Conservation (phyloP, 345 rosid genomes). For the Rhodamnia argentea region DNA sequence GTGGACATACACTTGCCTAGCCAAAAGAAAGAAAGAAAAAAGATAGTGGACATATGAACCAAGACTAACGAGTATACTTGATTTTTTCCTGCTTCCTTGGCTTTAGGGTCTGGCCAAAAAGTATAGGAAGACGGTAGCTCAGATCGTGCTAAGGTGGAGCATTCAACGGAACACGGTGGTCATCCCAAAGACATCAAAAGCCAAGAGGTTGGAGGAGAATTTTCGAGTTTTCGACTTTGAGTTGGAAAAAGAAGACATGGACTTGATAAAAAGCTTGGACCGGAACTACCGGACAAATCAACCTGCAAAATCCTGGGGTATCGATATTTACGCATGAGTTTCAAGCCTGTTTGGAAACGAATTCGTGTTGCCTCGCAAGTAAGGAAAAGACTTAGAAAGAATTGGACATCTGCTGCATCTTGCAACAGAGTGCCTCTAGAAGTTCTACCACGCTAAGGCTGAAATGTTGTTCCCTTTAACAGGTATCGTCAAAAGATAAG, state of each 20-base stretch:
- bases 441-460: not conserved
- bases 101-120: conserved; percentile 62
- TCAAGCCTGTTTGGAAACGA: not conserved
- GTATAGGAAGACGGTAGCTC: conserved; percentile 65
- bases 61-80: not conserved
- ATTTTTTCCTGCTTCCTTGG: not conserved
- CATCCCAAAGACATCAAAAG: conserved; percentile 70
- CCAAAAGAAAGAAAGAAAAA: not conserved
- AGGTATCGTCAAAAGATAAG: not conserved
- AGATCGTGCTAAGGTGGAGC: conserved; percentile 70
- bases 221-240: conserved; percentile 53
- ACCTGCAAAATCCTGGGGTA: conserved; percentile 76
- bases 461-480: not conserved
- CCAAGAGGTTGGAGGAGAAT: conserved; percentile 58
- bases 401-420: not conserved
- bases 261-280: conserved; percentile 39
- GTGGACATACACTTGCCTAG: not conserved
- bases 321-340: conserved; percentile 54
- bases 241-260: conserved; percentile 67
- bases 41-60: not conserved
- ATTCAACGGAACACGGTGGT: conserved; percentile 64
- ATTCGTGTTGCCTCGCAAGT: not conserved
- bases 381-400: not conserved
- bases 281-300: conserved; percentile 65
- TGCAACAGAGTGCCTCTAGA: not conserved